These are phyloP conservation scores for Paulownia fortunei DNA, from an alignment of 257 asterid genomes.

Conservation along the genomic window DNA sequence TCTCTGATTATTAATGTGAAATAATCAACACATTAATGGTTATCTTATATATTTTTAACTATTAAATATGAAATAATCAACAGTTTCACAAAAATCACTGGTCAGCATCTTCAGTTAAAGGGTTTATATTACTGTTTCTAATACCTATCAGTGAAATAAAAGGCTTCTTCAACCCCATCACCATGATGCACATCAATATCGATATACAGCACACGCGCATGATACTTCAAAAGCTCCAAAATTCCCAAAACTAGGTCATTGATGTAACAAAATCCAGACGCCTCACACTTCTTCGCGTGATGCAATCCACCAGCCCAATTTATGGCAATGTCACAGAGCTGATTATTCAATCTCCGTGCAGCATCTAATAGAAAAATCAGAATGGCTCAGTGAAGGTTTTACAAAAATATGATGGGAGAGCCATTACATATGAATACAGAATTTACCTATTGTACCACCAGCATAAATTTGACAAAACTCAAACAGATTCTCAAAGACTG, in stretches of 20 bases:
- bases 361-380: conserved; percentile 68
- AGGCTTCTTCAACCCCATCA: conserved; percentile 99
- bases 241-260: conserved; percentile 95
- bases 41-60: neutral
- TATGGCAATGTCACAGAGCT: conserved; percentile 91
- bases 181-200: conserved; percentile 99
- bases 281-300: conserved; percentile 99
- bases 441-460: conserved; percentile 96
- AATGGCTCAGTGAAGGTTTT: conserved; percentile 26
- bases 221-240: conserved; percentile 96
- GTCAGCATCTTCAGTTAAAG: conserved; percentile 11
- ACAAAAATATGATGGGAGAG: conserved; percentile 14
- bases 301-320: conserved; percentile 99
- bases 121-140: conserved; percentile 2
- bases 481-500: conserved; percentile 89
- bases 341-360: conserved; percentile 90
- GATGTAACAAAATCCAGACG: conserved; percentile 98
- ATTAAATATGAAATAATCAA: neutral
- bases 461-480: conserved; percentile 99
- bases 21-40: neutral
- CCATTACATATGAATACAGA: conserved; percentile 15
- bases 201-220: conserved; percentile 91
- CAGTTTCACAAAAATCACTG: neutral
- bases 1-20: neutral
- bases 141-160: conserved; percentile 94